Evolutionary conservation across 2,329 filamentous ascomycete genomes (phyloP).

Genomic region (Fusarium subtropicale): DNA sequence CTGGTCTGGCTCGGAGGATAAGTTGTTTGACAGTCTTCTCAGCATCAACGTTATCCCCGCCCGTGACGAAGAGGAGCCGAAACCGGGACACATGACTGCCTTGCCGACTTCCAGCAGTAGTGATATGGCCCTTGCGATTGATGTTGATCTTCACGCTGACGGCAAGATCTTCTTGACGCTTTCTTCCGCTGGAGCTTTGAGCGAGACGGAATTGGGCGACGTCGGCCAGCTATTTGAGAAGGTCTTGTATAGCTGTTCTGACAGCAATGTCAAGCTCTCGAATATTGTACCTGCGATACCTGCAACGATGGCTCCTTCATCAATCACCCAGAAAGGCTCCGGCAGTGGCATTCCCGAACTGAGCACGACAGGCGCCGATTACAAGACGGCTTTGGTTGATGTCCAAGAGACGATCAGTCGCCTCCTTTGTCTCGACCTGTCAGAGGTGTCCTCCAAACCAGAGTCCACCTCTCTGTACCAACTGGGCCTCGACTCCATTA

Average conservation of each 20-base stretch:
- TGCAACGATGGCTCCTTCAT: background rate
- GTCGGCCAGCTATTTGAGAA: slow-evolving; percentile 10
- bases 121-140: slow-evolving; percentile 23
- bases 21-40: slow-evolving; percentile 24
- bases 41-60: slow-evolving; percentile 15
- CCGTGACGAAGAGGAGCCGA: fast-evolving
- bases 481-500: slow-evolving; percentile 22
- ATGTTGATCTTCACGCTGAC: slow-evolving; percentile 19
- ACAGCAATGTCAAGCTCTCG: background rate
- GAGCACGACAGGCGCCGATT: background rate
- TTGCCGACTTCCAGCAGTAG: slow-evolving; percentile 14
- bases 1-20: slow-evolving; percentile 17
- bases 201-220: background rate
- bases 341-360: fast-evolving
- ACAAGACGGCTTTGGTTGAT: background rate
- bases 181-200: slow-evolving; percentile 4
- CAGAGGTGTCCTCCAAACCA: slow-evolving; percentile 1
- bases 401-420: background rate
- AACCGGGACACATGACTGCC: slow-evolving; percentile 1
- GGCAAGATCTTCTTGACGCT: slow-evolving; percentile 8
- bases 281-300: background rate
- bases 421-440: background rate
- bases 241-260: background rate
- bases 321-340: fast-evolving
- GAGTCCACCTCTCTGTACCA: slow-evolving; percentile 19